Conservation (phyloP, 768 basidiomycete species). For the Neoboletus magnificus region DNA sequence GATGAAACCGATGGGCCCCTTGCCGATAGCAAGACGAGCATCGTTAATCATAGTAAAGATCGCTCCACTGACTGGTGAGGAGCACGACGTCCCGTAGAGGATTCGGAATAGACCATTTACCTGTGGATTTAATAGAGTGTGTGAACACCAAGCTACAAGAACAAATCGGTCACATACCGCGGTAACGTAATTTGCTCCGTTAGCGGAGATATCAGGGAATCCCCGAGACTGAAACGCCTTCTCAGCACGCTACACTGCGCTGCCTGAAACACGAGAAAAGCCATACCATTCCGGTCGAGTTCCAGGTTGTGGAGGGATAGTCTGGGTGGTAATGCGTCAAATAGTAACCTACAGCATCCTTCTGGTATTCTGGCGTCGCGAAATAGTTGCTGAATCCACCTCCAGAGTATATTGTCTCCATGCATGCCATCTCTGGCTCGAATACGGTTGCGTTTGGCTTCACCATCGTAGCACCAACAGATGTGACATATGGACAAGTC, state of each 20-base stretch:
- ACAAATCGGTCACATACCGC: constrained; percentile 13
- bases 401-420: constrained; percentile 42
- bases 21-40: constrained; percentile 31
- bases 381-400: constrained; percentile 43
- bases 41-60: constrained; percentile 41
- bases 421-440: constrained; percentile 51
- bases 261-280: not conserved
- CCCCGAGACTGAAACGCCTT: constrained; percentile 30
- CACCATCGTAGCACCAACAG: constrained; percentile 46
- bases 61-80: constrained; percentile 30
- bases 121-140: constrained; percentile 1
- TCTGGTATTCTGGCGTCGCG: constrained; percentile 40
- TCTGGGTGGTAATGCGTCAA: constrained; percentile 29
- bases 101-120: constrained; percentile 24
- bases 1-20: constrained; percentile 26
- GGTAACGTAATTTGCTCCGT: constrained; percentile 33
- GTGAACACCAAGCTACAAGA: not conserved
- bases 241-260: not conserved
- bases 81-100: constrained; percentile 34
- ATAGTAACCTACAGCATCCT: constrained; percentile 31
- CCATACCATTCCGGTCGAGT: constrained; percentile 26
- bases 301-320: constrained; percentile 26
- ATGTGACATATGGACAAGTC: constrained; percentile 49
- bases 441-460: constrained; percentile 35
- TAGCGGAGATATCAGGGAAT: constrained; percentile 38